Evolutionary conservation across 139 green algal species (phyloP).

Genomic region (Asterochloris sp.): DNA sequence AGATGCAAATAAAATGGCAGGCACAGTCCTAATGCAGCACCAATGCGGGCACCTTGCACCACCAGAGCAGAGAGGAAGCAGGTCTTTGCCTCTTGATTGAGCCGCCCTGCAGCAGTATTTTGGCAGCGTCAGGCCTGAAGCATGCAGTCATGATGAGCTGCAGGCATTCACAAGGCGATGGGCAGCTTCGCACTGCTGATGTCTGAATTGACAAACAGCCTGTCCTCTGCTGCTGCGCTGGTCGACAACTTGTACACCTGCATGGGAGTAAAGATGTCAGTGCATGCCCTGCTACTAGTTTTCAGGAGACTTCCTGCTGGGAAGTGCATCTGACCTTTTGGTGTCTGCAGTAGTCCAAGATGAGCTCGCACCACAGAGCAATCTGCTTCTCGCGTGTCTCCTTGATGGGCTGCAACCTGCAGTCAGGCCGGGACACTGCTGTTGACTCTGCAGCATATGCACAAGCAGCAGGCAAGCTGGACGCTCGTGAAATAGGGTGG

Average conservation of each 20-base stretch:
- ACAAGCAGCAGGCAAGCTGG: background rate
- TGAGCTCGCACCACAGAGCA: slow-evolving; percentile 64
- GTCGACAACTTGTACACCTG: slow-evolving; percentile 50
- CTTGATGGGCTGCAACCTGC: slow-evolving; percentile 77
- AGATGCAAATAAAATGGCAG: background rate
- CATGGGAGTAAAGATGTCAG: background rate
- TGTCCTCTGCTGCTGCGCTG: slow-evolving; percentile 38
- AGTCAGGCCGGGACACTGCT: background rate
- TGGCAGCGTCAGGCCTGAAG: background rate
- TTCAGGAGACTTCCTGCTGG: background rate
- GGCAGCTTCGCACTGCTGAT: slow-evolving; percentile 60
- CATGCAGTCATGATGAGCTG: background rate
- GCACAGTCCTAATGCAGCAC: background rate
- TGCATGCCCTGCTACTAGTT: background rate
- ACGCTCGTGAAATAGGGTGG: slow-evolving; percentile 76
- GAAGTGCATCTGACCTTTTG: slow-evolving; percentile 42
- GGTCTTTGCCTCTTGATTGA: background rate
- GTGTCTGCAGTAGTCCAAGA: slow-evolving; percentile 68
- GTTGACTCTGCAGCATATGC: background rate
- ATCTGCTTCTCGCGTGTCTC: slow-evolving; percentile 78
- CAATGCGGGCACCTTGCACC: background rate
- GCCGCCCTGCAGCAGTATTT: background rate
- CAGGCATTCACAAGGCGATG: background rate
- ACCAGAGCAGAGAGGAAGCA: background rate
- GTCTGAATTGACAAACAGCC: slow-evolving; percentile 56